A percentile compares a stretch with the other conserved stretches of the same genome.
Conservation (phyloP, 2,329 filamentous ascomycete species). For the Scedosporium apiospermum region DNA sequence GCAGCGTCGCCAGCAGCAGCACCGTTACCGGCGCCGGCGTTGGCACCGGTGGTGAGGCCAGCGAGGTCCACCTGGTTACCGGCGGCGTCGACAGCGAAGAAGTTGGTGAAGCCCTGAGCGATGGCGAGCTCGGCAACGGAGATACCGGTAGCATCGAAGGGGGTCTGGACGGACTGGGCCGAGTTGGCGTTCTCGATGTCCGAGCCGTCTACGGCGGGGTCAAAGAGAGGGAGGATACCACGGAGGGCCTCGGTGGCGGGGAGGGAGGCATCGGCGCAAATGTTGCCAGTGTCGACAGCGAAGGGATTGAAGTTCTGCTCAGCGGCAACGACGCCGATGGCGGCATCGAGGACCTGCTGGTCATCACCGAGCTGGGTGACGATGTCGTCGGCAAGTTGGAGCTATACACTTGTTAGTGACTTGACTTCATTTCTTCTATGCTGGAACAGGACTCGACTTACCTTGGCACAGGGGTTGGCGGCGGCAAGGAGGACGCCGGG, state of each 20-base stretch:
- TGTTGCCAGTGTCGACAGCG: slow-evolving; percentile 45
- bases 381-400: slow-evolving; percentile 55
- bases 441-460: slow-evolving; percentile 14
- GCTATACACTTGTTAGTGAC: slow-evolving; percentile 26
- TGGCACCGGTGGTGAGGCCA: slow-evolving; percentile 17
- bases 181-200: slow-evolving; percentile 53
- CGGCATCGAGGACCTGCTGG: slow-evolving; percentile 50
- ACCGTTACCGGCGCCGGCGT: slow-evolving; percentile 7
- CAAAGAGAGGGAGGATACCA: slow-evolving; percentile 58
- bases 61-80: slow-evolving; percentile 21
- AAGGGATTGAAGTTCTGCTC: slow-evolving; percentile 64
- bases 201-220: slow-evolving; percentile 50
- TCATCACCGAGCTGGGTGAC: slow-evolving; percentile 50
- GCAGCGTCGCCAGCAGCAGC: slow-evolving; percentile 5
- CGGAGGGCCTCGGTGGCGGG: slow-evolving; percentile 51
- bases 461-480: slow-evolving; percentile 57
- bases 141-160: slow-evolving; percentile 50
- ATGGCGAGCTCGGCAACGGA: slow-evolving; percentile 56
- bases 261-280: slow-evolving; percentile 55
- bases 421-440: neutral
- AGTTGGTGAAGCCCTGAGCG: slow-evolving; percentile 54
- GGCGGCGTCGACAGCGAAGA: slow-evolving; percentile 31
- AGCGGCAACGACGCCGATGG: slow-evolving; percentile 52
- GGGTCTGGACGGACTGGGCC: slow-evolving; percentile 35
- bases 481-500: slow-evolving; percentile 54